Percentiles rank a stretch among this genome's conserved stretches.
phyloP scores from a whole-genome alignment of 768 basidiomycete genomes.

The Collybia nuda region DNA sequence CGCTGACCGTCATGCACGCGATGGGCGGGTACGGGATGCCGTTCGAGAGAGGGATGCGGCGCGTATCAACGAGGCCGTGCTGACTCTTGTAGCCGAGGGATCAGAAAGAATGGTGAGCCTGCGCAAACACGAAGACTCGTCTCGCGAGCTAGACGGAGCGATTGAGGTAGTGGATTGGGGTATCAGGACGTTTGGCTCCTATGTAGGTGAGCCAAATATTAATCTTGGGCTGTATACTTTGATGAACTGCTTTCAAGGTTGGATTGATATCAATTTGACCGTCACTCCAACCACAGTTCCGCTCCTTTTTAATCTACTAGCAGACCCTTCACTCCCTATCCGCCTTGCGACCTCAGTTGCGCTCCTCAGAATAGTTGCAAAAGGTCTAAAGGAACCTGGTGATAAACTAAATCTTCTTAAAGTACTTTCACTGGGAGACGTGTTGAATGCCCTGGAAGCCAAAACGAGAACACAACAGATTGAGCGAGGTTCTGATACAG shows the following conservation, averaged over 20 bases:
- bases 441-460: constrained; percentile 77
- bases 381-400: constrained; percentile 88
- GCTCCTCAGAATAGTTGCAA: constrained; percentile 79
- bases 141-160: constrained; percentile 53
- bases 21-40: constrained; percentile 83
- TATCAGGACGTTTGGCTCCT: constrained; percentile 89
- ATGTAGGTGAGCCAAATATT: constrained; percentile 72
- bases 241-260: constrained; percentile 51
- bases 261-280: constrained; percentile 97
- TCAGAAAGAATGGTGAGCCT: constrained; percentile 55
- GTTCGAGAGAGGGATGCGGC: constrained; percentile 89
- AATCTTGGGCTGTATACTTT: background rate
- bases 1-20: constrained; percentile 71
- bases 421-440: constrained; percentile 82
- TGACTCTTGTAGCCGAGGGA: constrained; percentile 78
- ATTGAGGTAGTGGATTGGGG: constrained; percentile 90
- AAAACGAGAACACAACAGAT: constrained; percentile 70
- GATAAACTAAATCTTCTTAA: constrained; percentile 91
- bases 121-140: constrained; percentile 43
- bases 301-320: constrained; percentile 80
- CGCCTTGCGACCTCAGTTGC: constrained; percentile 83
- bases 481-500: constrained; percentile 66
- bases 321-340: constrained; percentile 74
- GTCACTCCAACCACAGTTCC: constrained; percentile 89
- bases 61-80: constrained; percentile 81